Conservation (phyloP, 1,139 yeast species). For the Debaryomycetaceae sp. region DNA sequence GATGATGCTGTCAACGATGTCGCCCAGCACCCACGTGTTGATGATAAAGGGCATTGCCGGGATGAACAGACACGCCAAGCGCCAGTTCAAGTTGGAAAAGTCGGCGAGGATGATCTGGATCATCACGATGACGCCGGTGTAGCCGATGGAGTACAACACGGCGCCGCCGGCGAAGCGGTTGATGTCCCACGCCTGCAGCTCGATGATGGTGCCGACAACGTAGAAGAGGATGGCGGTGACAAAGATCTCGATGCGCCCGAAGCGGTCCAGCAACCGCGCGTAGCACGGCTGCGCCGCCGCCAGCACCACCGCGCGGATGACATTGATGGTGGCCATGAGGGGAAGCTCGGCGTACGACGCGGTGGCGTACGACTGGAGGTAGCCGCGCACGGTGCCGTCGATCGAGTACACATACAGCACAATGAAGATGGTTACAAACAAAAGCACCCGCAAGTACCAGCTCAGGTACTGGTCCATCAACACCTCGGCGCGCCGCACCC, state of each 20-base stretch:
- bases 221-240: slow-evolving; percentile 55
- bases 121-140: slow-evolving; percentile 57
- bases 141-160: slow-evolving; percentile 66
- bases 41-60: slow-evolving; percentile 71
- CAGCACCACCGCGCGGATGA: slow-evolving; percentile 41
- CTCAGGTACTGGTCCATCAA: slow-evolving; percentile 25
- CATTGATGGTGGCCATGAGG: slow-evolving; percentile 59
- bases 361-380: slow-evolving; percentile 52
- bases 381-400: slow-evolving; percentile 19
- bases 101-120: slow-evolving; percentile 60
- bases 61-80: slow-evolving; percentile 56
- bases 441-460: slow-evolving; percentile 15
- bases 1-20: slow-evolving; percentile 26
- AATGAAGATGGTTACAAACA: slow-evolving; percentile 21
- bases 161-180: slow-evolving; percentile 71
- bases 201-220: slow-evolving; percentile 65
- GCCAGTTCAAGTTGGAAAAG: slow-evolving; percentile 65
- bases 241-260: slow-evolving; percentile 62
- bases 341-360: slow-evolving; percentile 55
- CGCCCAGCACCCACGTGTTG: slow-evolving; percentile 73
- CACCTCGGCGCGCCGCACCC: slow-evolving; percentile 32
- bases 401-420: slow-evolving; percentile 29
- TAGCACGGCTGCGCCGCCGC: slow-evolving; percentile 58
- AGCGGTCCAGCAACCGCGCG: slow-evolving; percentile 66
- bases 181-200: slow-evolving; percentile 63